Evolutionary conservation across 352 stramenopile species (phyloP).

Genomic region (Phytopythium kandeliae): DNA sequence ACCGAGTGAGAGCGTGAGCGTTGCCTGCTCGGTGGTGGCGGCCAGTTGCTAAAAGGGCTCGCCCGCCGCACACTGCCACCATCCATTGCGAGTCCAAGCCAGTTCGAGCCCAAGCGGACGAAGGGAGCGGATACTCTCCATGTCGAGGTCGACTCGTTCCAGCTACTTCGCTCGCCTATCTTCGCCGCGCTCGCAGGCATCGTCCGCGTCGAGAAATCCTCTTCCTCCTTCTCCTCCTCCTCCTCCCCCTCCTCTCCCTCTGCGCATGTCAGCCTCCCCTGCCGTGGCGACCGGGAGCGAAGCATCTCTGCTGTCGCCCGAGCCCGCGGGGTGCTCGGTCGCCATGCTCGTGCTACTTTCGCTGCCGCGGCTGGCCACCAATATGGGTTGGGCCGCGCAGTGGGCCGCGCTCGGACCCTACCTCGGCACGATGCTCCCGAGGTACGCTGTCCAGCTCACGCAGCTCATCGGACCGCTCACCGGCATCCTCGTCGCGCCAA

Average conservation of each 20-base stretch:
- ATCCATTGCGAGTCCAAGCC: neutral
- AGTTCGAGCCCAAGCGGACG: too few relatives aligned
- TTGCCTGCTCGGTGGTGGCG: too few relatives aligned
- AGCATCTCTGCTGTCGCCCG: neutral
- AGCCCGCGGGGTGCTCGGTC: conserved; percentile 40
- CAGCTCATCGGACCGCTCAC: conserved; percentile 68
- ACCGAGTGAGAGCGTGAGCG: too few relatives aligned
- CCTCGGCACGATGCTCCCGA: conserved; percentile 57
- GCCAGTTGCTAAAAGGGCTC: neutral
- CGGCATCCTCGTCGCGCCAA: conserved; percentile 63
- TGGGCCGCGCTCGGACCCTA: conserved; percentile 69
- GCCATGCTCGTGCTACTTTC: conserved; percentile 64
- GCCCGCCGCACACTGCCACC: neutral
- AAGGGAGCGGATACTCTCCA: too few relatives aligned
- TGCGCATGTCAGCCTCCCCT: too few relatives aligned
- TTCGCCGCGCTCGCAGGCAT: conserved; percentile 1
- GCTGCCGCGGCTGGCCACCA: conserved; percentile 63
- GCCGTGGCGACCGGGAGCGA: too few relatives aligned
- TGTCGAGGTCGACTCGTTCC: neutral
- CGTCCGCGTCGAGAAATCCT: too few relatives aligned
- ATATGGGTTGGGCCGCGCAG: conserved; percentile 76
- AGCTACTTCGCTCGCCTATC: neutral
- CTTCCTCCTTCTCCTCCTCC: too few relatives aligned
- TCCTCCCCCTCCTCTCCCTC: too few relatives aligned
- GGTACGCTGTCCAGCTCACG: conserved; percentile 65